Conservation (phyloP, 1,139 yeast genomes). For the Geotrichum candidum region DNA sequence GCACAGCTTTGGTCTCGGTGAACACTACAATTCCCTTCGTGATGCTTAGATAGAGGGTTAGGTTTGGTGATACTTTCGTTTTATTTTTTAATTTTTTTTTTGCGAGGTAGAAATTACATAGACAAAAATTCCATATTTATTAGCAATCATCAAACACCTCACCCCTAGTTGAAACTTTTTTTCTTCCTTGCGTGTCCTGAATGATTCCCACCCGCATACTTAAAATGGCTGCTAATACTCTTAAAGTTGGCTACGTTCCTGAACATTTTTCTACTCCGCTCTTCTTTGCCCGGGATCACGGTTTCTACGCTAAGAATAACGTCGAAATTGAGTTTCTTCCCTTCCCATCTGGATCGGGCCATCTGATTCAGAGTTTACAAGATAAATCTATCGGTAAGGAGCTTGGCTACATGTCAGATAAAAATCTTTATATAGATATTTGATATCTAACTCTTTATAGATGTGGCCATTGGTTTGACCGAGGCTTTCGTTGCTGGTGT, state of each 20-base stretch:
- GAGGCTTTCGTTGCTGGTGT: slow-evolving; percentile 86
- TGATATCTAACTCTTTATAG: slow-evolving; percentile 17
- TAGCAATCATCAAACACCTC: neutral
- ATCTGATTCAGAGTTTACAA: slow-evolving; percentile 67
- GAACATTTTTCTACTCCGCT: slow-evolving; percentile 90
- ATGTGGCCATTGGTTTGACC: slow-evolving; percentile 79
- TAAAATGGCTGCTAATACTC: slow-evolving; percentile 18
- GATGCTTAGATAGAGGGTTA: slow-evolving; percentile 26
- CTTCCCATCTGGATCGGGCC: slow-evolving; percentile 84
- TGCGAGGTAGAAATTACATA: neutral
- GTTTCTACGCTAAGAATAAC: slow-evolving; percentile 43
- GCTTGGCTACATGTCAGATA: neutral
- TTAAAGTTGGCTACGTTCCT: slow-evolving; percentile 76
- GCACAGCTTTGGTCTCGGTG: slow-evolving; percentile 85
- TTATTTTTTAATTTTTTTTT: neutral
- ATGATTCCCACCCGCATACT: neutral
- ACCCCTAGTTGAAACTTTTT: neutral
- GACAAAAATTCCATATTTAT: neutral
- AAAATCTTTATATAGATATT: neutral
- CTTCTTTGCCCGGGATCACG: slow-evolving; percentile 60
- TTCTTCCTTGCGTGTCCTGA: neutral
- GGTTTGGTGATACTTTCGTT: neutral
- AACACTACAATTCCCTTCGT: slow-evolving; percentile 83
- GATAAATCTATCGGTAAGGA: slow-evolving; percentile 50
- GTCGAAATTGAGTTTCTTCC: slow-evolving; percentile 60